A percentile compares a stretch with the other conserved stretches of the same genome.
Evolutionary conservation across 1,284 basidiomycete genomes (phyloP).

Genomic region (Gymnopus androsaceus): DNA sequence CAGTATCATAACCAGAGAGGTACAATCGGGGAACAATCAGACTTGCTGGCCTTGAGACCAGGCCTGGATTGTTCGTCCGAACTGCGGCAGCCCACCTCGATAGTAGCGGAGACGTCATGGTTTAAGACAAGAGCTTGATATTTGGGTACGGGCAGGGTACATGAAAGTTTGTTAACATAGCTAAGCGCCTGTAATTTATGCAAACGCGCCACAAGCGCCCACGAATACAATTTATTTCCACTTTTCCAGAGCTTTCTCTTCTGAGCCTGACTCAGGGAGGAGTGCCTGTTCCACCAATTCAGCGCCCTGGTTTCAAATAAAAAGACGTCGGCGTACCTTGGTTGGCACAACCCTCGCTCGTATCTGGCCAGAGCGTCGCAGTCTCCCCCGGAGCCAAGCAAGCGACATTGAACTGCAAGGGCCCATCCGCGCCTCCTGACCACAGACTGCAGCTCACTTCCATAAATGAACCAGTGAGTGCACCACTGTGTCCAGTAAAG

Average conservation of each 20-base stretch:
- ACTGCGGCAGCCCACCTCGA: conserved; percentile 4
- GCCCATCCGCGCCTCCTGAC: too few species aligned
- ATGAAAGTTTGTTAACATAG: too few species aligned
- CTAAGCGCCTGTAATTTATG: too few species aligned
- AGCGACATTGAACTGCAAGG: too few species aligned
- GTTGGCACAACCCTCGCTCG: conserved; percentile 50
- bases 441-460: conserved; percentile 60
- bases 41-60: conserved; percentile 32
- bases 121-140: too few species aligned
- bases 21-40: conserved; percentile 64
- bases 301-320: too few species aligned
- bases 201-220: too few species aligned
- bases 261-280: too few species aligned
- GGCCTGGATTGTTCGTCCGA: conserved; percentile 2
- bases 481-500: conserved; percentile 60
- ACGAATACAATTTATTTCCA: too few species aligned
- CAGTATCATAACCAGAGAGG: conserved; percentile 63
- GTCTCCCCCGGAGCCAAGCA: neutral
- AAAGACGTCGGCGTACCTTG: conserved; percentile 42
- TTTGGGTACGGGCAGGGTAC: too few species aligned
- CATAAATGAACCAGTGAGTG: conserved; percentile 50
- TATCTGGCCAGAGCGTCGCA: neutral
- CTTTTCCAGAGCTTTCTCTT: too few species aligned
- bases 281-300: neutral
- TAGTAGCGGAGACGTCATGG: neutral